phyloP scores from a whole-genome alignment of 2,329 filamentous ascomycete species.

The Alternaria burnsii region DNA sequence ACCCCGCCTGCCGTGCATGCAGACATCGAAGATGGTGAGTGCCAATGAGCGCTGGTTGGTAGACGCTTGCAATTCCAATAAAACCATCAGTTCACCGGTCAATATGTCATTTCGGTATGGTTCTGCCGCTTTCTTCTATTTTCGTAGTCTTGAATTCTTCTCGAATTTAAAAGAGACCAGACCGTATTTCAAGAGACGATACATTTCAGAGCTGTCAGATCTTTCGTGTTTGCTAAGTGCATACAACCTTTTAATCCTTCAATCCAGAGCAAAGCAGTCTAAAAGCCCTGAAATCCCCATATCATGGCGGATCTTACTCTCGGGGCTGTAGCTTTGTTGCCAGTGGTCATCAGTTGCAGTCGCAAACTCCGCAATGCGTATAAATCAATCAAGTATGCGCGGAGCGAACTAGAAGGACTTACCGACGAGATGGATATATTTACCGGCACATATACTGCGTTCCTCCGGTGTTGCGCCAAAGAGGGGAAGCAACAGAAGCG shows the following conservation, averaged over 20 bases:
- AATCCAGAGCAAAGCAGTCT: background rate
- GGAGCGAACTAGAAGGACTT: conserved; percentile 8
- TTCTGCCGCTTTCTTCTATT: background rate
- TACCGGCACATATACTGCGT: conserved; percentile 1
- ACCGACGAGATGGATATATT: conserved; percentile 13
- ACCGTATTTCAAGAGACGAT: no score
- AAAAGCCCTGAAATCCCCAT: background rate
- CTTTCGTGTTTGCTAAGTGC: background rate
- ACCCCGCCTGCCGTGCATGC: background rate
- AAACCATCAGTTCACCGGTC: background rate
- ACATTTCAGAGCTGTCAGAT: background rate
- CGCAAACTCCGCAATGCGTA: background rate
- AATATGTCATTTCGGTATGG: background rate
- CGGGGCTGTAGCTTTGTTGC: background rate
- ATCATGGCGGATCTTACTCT: background rate
- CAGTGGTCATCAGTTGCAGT: background rate
- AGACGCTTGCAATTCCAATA: background rate
- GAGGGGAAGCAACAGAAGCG: background rate
- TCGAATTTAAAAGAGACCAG: background rate
- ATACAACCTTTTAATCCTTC: background rate
- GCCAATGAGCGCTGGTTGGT: background rate
- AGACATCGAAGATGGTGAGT: background rate
- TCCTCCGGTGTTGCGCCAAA: background rate
- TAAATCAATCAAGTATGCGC: conserved; percentile 11
- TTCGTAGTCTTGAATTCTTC: background rate